Evolutionary conservation across 345 rosid species (phyloP).

Genomic region (Draba incana): DNA sequence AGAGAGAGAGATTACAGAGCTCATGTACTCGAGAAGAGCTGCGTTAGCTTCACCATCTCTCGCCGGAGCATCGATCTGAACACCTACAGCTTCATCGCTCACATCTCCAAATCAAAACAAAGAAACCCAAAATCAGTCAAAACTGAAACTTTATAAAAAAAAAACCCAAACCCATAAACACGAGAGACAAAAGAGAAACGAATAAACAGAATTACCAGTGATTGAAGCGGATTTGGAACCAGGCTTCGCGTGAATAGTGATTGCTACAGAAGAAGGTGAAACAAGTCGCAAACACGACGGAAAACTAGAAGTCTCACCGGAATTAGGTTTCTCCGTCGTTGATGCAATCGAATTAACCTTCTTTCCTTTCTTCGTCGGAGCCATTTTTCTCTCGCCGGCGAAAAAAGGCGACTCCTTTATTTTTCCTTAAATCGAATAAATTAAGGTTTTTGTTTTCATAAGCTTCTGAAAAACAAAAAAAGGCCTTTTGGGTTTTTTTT

Average conservation of each 20-base stretch:
- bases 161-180: no score
- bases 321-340: conserved; percentile 44
- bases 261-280: conserved; percentile 79
- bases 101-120: conserved; percentile 51
- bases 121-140: conserved; percentile 7
- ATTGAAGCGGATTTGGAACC: conserved; percentile 87
- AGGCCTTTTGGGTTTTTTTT: not conserved
- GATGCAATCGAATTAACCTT: conserved; percentile 50
- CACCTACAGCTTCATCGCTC: conserved; percentile 80
- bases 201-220: conserved; percentile 52
- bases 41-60: conserved; percentile 95
- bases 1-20: conserved; percentile 54
- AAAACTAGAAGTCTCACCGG: conserved; percentile 30
- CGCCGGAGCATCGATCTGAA: conserved; percentile 92
- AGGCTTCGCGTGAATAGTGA: conserved; percentile 96
- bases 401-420: conserved; percentile 5
- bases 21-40: conserved; percentile 82
- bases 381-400: conserved; percentile 43
- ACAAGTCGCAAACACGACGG: conserved; percentile 68
- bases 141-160: not conserved
- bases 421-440: not conserved
- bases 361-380: conserved; percentile 73
- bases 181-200: not conserved
- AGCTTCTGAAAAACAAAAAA: not conserved
- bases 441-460: conserved; percentile 1